Percentiles rank a stretch among this genome's conserved stretches.
phyloP scores from a whole-genome alignment of 176 grass and related monocot species.

The Oryza nivara region DNA sequence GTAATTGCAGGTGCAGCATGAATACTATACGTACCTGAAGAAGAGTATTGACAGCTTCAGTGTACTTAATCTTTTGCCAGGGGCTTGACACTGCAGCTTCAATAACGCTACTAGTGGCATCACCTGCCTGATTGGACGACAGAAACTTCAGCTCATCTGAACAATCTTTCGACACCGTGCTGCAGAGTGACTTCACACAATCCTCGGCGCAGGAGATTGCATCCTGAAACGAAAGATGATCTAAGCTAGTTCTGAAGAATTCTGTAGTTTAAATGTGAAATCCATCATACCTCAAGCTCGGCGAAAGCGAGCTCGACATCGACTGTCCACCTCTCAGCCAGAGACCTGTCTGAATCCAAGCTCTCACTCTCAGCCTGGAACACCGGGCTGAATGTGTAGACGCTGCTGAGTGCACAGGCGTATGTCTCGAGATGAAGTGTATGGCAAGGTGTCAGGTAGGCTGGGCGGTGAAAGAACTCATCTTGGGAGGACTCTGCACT shows the following conservation, averaged over 20 bases:
- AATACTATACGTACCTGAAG: conserved; percentile 47
- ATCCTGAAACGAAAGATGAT: conserved; percentile 45
- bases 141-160: conserved; percentile 61
- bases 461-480: conserved; percentile 47
- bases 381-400: conserved; percentile 58
- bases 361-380: conserved; percentile 46
- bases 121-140: conserved; percentile 28
- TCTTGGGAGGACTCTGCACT: conserved; percentile 25
- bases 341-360: conserved; percentile 30
- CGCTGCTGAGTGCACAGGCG: conserved; percentile 56
- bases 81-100: conserved; percentile 33
- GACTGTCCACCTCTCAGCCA: conserved; percentile 59
- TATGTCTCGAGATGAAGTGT: conserved; percentile 67
- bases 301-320: conserved; percentile 61
- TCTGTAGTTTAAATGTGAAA: not conserved
- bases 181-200: conserved; percentile 53
- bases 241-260: not conserved
- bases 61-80: conserved; percentile 62
- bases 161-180: conserved; percentile 36
- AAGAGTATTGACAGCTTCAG: conserved; percentile 56
- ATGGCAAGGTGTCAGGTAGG: conserved; percentile 40
- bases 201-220: conserved; percentile 60
- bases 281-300: conserved; percentile 51
- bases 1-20: not conserved
- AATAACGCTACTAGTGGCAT: conserved; percentile 12